phyloP scores from a whole-genome alignment of 129 eudicot genomes.

The Flaveria trinervia region DNA sequence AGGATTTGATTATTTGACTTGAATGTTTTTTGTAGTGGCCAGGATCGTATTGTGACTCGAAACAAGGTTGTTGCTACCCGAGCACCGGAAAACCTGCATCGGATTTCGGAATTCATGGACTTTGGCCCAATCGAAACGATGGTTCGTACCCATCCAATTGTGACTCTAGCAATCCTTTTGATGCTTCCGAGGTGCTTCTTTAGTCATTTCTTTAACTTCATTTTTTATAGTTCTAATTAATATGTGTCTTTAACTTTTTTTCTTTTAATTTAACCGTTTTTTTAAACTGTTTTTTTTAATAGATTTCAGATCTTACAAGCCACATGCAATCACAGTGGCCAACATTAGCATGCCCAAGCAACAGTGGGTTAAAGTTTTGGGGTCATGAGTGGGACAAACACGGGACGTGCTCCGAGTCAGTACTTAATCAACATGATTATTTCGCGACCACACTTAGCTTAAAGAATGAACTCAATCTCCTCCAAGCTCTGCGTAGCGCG shows the following conservation, averaged over 20 bases:
- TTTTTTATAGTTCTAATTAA: too few relatives aligned
- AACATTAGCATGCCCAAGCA: conserved; percentile 71
- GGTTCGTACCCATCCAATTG: conserved; percentile 79
- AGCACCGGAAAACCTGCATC: conserved; percentile 63
- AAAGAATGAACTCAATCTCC: conserved; percentile 52
- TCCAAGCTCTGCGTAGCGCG: conserved; percentile 52
- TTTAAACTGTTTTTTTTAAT: not conserved
- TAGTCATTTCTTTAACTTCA: not conserved
- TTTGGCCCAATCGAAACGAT: conserved; percentile 77
- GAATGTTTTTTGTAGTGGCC: conserved; percentile 58
- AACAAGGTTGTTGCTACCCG: conserved; percentile 71
- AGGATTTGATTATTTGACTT: not conserved
- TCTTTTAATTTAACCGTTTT: not conserved
- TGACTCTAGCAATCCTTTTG: conserved; percentile 53
- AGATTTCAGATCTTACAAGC: conserved; percentile 57
- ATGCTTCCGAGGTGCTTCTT: conserved; percentile 55
- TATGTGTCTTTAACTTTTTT: not conserved
- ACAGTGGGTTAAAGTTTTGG: conserved; percentile 66
- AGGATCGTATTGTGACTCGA: conserved; percentile 71
- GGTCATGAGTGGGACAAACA: conserved; percentile 89
- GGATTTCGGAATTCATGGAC: conserved; percentile 82
- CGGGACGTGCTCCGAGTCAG: conserved; percentile 76
- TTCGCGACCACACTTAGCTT: conserved; percentile 62
- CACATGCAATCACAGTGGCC: conserved; percentile 72
- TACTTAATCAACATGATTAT: conserved; percentile 58